These are phyloP conservation scores for Nelumbo lutea DNA, from an alignment of 164 flowering plant species.

Conservation along the genomic window DNA sequence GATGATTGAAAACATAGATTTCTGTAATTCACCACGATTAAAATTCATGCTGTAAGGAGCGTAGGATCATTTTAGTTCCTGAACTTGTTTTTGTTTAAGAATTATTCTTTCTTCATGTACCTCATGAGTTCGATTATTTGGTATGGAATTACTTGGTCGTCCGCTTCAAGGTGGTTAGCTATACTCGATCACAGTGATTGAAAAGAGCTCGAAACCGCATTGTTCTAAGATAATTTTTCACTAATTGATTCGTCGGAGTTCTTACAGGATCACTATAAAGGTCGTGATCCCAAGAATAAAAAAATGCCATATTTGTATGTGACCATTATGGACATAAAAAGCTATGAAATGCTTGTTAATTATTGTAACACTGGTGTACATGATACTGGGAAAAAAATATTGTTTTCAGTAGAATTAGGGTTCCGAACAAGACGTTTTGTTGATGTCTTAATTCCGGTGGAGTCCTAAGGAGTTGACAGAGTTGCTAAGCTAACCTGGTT, in stretches of 20 bases:
- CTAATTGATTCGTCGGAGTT: background rate
- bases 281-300: background rate
- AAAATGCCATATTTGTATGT: background rate
- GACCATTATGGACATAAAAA: background rate
- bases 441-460: too few relatives aligned
- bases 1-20: background rate
- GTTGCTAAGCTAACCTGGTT: background rate
- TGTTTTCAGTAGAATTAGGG: too few relatives aligned
- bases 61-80: background rate
- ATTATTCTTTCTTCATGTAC: background rate
- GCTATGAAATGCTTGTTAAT: background rate
- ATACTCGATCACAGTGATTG: background rate
- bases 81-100: background rate
- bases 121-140: background rate
- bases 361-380: background rate
- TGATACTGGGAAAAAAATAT: too few relatives aligned
- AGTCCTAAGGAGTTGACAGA: background rate
- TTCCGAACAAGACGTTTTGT: too few relatives aligned
- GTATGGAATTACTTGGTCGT: background rate
- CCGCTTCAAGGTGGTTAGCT: background rate
- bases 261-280: background rate
- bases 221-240: background rate
- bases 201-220: background rate
- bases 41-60: background rate
- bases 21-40: background rate